Evolutionary conservation across 1,284 basidiomycete species (phyloP).

Genomic region (Vanrija sp.): DNA sequence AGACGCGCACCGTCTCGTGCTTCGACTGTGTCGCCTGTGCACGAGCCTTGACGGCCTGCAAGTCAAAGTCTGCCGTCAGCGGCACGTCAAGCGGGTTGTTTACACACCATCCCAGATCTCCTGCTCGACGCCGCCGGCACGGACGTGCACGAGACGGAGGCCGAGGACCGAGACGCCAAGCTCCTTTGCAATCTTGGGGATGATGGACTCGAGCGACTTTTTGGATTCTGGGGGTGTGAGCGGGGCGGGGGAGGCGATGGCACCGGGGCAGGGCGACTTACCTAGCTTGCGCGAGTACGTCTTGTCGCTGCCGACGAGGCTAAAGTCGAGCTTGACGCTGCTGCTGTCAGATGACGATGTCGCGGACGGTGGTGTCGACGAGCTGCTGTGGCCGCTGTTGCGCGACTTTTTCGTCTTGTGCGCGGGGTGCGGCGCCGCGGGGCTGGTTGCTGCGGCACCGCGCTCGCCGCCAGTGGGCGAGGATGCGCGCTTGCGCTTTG

Average conservation of each 20-base stretch:
- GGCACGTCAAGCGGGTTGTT: too few relatives aligned
- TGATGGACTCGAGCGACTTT: constrained; percentile 7
- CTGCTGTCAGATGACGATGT: too few relatives aligned
- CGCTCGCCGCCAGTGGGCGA: constrained; percentile 3
- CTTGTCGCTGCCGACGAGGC: constrained; percentile 13
- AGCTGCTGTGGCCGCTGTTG: too few relatives aligned
- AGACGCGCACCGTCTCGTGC: constrained; percentile 15
- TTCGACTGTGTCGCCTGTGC: constrained; percentile 17
- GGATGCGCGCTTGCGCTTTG: constrained; percentile 14
- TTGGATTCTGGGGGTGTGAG: neutral
- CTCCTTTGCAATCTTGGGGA: constrained; percentile 9
- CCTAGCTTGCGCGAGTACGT: constrained; percentile 2
- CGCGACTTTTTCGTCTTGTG: constrained; percentile 8
- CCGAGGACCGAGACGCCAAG: constrained; percentile 13
- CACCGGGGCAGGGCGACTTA: neutral
- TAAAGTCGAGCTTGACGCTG: constrained; percentile 5
- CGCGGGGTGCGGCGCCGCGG: neutral
- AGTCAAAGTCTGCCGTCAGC: constrained; percentile 29
- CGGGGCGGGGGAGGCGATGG: neutral
- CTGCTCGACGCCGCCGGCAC: constrained; percentile 25
- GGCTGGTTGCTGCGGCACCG: neutral
- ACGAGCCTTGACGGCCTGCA: constrained; percentile 24
- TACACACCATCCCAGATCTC: constrained; percentile 36
- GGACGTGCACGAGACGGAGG: constrained; percentile 23
- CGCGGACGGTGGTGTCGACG: too few relatives aligned